These are phyloP conservation scores for Penstemon davidsonii DNA, from an alignment of 257 asterid species.

Conservation along the genomic window DNA sequence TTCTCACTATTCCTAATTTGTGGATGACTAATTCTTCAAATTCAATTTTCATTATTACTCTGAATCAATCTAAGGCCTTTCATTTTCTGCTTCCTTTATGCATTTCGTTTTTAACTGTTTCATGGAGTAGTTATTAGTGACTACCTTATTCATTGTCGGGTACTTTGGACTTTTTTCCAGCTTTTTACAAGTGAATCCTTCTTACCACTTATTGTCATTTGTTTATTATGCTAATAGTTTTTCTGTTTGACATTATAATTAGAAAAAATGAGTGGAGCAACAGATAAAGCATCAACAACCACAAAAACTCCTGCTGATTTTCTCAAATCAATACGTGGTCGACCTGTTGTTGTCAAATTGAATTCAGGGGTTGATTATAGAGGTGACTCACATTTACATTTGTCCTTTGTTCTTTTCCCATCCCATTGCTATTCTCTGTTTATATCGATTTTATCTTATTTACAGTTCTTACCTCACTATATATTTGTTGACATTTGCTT, in stretches of 20 bases:
- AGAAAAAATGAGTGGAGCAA: conserved; percentile 65
- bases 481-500: neutral
- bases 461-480: neutral
- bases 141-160: too few relatives aligned
- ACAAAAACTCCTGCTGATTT: conserved; percentile 94
- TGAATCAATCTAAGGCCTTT: neutral
- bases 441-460: neutral
- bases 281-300: conserved; percentile 64
- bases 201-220: neutral
- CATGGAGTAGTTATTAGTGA: neutral
- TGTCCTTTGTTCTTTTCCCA: neutral
- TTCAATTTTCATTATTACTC: neutral
- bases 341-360: conserved; percentile 95
- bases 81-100: neutral
- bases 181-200: neutral
- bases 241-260: neutral
- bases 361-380: conserved; percentile 94
- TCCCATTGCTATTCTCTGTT: neutral
- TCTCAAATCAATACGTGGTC: conserved; percentile 92
- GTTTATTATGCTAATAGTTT: conserved; percentile 13
- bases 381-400: conserved; percentile 44
- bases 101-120: neutral
- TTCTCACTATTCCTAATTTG: too few relatives aligned
- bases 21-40: too few relatives aligned
- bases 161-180: neutral